Evolutionary conservation across 2,329 filamentous ascomycete genomes (phyloP).

Genomic region (Hypoxylon sp.): DNA sequence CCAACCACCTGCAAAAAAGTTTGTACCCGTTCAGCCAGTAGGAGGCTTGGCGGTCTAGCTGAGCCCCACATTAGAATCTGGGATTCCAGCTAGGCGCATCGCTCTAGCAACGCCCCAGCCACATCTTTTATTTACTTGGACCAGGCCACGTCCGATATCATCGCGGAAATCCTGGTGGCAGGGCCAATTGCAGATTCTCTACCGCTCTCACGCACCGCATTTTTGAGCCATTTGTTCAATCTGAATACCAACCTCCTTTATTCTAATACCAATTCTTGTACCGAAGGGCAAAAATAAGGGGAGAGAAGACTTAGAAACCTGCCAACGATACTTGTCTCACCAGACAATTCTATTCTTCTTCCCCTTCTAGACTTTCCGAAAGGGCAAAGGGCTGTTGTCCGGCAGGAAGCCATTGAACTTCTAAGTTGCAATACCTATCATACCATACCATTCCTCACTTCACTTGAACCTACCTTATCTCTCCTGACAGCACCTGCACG

Average conservation of each 20-base stretch:
- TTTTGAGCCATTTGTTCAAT: conserved; percentile 38
- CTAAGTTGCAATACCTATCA: conserved; percentile 51
- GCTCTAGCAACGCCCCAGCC: conserved; percentile 51
- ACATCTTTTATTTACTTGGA: conserved; percentile 52
- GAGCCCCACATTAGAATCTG: conserved; percentile 16
- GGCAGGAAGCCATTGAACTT: conserved; percentile 47
- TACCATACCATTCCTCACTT: conserved; percentile 35
- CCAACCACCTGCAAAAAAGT: conserved; percentile 31
- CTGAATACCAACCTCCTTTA: conserved; percentile 44
- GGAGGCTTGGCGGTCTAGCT: conserved; percentile 25
- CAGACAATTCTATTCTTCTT: conserved; percentile 46
- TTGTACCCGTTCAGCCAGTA: conserved; percentile 24
- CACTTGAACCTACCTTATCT: conserved; percentile 27
- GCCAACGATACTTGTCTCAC: conserved; percentile 43
- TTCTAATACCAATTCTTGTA: conserved; percentile 36
- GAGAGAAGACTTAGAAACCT: conserved; percentile 44
- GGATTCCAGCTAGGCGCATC: conserved; percentile 41
- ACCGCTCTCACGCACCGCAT: conserved; percentile 25
- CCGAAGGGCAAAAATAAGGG: conserved; percentile 43
- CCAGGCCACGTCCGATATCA: conserved; percentile 33
- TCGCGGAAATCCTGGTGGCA: conserved; percentile 45
- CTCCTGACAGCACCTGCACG: conserved; percentile 29
- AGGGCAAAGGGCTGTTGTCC: conserved; percentile 43
- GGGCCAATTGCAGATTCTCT: conserved; percentile 46
- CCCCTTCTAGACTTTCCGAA: conserved; percentile 41